These are phyloP conservation scores for Fusarium torulosum DNA, from an alignment of 2,329 filamentous ascomycete genomes.

Conservation along the genomic window DNA sequence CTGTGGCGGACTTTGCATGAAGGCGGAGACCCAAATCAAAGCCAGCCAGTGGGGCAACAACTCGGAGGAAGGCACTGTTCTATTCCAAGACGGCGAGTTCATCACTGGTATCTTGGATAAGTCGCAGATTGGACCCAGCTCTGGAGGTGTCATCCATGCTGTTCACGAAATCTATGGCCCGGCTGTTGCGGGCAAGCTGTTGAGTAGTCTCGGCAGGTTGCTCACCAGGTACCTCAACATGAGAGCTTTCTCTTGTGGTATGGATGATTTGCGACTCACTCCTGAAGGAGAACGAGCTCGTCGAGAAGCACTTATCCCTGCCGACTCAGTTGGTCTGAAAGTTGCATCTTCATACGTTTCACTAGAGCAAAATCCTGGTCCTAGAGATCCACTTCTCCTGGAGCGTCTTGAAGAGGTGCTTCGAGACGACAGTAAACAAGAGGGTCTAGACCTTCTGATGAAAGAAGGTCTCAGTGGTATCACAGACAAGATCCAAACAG, in stretches of 20 bases:
- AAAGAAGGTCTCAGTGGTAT: slow-evolving; percentile 77
- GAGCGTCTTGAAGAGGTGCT: slow-evolving; percentile 88
- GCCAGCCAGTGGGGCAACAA: slow-evolving; percentile 81
- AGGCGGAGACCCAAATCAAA: slow-evolving; percentile 81
- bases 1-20: slow-evolving; percentile 82
- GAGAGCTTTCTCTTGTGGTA: slow-evolving; percentile 95
- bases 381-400: slow-evolving; percentile 77
- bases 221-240: slow-evolving; percentile 92
- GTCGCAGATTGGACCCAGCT: slow-evolving; percentile 88
- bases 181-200: slow-evolving; percentile 83
- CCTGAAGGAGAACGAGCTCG: slow-evolving; percentile 80
- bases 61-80: slow-evolving; percentile 83
- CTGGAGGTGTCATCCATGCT: slow-evolving; percentile 89
- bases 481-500: slow-evolving; percentile 81
- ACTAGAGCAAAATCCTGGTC: slow-evolving; percentile 73
- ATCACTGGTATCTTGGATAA: slow-evolving; percentile 95
- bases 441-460: slow-evolving; percentile 88
- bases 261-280: slow-evolving; percentile 93
- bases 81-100: slow-evolving; percentile 88
- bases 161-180: slow-evolving; percentile 95
- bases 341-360: slow-evolving; percentile 92
- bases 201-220: slow-evolving; percentile 90
- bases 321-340: slow-evolving; percentile 77
- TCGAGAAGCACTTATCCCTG: slow-evolving; percentile 74
- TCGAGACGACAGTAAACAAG: slow-evolving; percentile 91